Evolutionary conservation across 306 rosid species (phyloP), one percentile per base, ranked within the genome.

Genomic region (Betula pendula): DNA sequence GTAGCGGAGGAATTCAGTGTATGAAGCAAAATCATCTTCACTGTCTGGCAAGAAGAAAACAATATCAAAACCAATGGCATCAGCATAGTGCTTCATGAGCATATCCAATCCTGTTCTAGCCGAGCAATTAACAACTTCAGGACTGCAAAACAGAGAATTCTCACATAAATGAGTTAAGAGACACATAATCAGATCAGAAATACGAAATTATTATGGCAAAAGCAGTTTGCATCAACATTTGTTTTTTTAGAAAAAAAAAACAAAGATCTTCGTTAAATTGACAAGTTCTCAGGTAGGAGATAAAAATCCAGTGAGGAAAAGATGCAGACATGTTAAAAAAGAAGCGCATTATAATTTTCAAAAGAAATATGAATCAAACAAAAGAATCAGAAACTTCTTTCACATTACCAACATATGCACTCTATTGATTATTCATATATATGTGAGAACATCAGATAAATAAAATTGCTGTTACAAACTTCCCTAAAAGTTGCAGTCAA

Each of bases 1-100:
- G 71, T 96, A 96, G 75, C 91, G 94, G 49, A 96, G 94, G 84
- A 96, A 96, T 84, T 96, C 99, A 27, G 99, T 96, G 80, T 93
- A 96, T n/a, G 99, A 93, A n/a, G 98, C 97, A 88, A 96, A 96
- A 87, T 96, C 99, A 42, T 88, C 94, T 85, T 91, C 97, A 14
- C 99, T 93, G 80, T 96, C 98, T 3, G 99, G 99, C 73, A 96
- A 84, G 90, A 96, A 96, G 89, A 96, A 96, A 69, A 96, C 96
- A 65, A 90, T 86, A 48, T 96, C 97, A 65, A 91, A 96, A 69
- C 92, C 99, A 80, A 89, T 83, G 63, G 99, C 99, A 73, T 96
- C 99, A 9, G 96, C 92, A 69, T 91, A 96, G 84, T 96, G 99
- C 79, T 90, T 87, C 29, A 93, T 74, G 42, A 96, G 96, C 89